Evolutionary conservation across 306 rosid species (phyloP).

Genomic region (Dryas drummondii): DNA sequence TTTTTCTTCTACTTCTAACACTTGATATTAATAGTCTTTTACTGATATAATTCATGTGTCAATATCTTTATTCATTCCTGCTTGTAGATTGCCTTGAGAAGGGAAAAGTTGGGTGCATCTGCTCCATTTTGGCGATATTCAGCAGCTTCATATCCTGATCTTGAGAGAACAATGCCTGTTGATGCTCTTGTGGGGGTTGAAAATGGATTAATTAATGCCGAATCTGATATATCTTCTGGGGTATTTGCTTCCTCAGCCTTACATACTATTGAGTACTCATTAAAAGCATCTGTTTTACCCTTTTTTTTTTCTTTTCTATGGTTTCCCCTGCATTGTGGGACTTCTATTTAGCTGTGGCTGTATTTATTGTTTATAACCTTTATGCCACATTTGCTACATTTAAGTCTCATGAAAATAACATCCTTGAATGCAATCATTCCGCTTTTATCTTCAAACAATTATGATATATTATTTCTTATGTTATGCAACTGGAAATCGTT

Average conservation of each 20-base stretch:
- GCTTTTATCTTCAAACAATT: background rate
- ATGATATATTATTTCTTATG: conserved; percentile 20
- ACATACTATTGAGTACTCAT: background rate
- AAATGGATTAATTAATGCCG: conserved; percentile 25
- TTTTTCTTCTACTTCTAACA: conserved; percentile 17
- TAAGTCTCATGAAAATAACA: background rate
- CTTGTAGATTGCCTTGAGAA: conserved; percentile 77
- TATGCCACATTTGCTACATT: background rate
- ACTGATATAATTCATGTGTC: conserved; percentile 15
- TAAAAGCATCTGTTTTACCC: too few relatives aligned
- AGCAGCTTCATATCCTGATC: conserved; percentile 93
- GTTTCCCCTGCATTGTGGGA: background rate
- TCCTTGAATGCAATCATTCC: background rate
- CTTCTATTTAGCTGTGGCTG: background rate
- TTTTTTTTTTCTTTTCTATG: background rate
- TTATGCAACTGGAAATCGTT: conserved; percentile 23
- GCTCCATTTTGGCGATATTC: conserved; percentile 93
- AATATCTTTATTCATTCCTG: conserved; percentile 14
- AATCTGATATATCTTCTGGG: conserved; percentile 45
- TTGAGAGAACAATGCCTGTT: conserved; percentile 46
- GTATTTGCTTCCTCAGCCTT: conserved; percentile 43
- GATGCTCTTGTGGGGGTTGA: conserved; percentile 48
- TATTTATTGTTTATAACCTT: background rate
- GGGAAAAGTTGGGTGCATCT: conserved; percentile 84
- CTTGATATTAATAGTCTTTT: conserved; percentile 15